phyloP scores from a whole-genome alignment of 169 alveolate species.

The Amoebophrya sp. region DNA sequence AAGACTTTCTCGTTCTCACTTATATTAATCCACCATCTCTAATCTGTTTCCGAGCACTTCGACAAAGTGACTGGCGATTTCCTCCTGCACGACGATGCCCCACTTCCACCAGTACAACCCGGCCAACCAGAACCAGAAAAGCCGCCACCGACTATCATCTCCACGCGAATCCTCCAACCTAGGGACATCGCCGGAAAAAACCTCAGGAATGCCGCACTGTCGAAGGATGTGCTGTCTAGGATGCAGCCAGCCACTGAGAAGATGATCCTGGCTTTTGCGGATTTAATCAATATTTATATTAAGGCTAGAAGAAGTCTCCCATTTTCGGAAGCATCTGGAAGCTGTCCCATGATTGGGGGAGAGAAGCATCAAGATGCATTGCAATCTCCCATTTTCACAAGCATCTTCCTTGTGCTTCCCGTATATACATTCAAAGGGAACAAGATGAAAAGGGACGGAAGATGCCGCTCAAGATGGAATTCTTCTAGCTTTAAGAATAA shows the following conservation, averaged over 20 bases:
- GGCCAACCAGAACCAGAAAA: not conserved
- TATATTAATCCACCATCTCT: too few relatives aligned
- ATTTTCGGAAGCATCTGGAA: too few relatives aligned
- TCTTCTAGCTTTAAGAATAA: too few relatives aligned
- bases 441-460: too few relatives aligned
- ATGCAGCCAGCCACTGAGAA: not conserved
- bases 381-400: too few relatives aligned
- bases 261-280: not conserved
- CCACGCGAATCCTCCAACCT: not conserved
- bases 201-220: not conserved
- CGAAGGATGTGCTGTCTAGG: not conserved
- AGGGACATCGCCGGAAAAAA: not conserved
- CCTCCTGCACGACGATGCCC: not conserved
- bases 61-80: not conserved
- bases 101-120: not conserved
- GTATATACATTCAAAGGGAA: too few relatives aligned
- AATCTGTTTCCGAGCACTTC: conserved; percentile 25
- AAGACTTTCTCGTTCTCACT: too few relatives aligned
- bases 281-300: not conserved
- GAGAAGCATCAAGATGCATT: too few relatives aligned
- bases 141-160: not conserved
- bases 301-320: too few relatives aligned
- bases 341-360: too few relatives aligned
- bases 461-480: too few relatives aligned
- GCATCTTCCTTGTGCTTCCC: too few relatives aligned